Evolutionary conservation across 1,284 basidiomycete genomes (phyloP).

Genomic region (Irpex rosettiformis): DNA sequence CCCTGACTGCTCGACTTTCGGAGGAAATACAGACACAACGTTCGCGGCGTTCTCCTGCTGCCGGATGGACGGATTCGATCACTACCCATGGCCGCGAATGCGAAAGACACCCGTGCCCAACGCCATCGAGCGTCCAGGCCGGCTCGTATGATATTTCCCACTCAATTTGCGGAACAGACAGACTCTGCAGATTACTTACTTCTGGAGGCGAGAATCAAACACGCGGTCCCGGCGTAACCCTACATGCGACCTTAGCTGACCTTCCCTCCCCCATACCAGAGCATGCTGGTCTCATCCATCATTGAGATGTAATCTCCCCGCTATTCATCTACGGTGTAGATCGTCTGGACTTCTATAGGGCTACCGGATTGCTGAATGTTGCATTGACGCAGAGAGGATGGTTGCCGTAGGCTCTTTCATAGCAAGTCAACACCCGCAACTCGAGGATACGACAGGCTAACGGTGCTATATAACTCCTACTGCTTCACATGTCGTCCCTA

Average conservation of each 20-base stretch:
- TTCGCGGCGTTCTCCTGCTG: not conserved
- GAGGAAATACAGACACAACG: not conserved
- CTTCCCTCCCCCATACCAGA: not conserved
- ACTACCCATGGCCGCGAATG: not conserved
- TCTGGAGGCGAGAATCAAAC: slow-evolving; percentile 4
- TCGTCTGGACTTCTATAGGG: slow-evolving; percentile 3
- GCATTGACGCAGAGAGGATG: slow-evolving; percentile 1
- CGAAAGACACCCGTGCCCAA: not conserved
- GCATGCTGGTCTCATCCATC: not conserved
- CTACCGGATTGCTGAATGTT: not conserved
- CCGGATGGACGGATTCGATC: not conserved
- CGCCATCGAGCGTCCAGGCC: not conserved
- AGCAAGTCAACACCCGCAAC: not conserved
- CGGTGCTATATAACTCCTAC: not conserved
- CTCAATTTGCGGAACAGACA: not conserved
- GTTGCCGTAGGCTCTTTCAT: not conserved
- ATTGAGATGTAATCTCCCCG: not conserved
- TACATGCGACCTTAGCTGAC: not conserved
- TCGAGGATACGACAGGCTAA: not conserved
- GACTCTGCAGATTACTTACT: slow-evolving; percentile 1
- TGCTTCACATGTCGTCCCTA: not conserved
- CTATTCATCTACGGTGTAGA: slow-evolving; percentile 1
- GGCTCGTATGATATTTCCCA: not conserved
- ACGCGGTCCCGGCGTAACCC: not conserved
- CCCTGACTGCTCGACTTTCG: not conserved